Conservation (phyloP, 208 protist genomes). For the Trypanosoma avium region DNA sequence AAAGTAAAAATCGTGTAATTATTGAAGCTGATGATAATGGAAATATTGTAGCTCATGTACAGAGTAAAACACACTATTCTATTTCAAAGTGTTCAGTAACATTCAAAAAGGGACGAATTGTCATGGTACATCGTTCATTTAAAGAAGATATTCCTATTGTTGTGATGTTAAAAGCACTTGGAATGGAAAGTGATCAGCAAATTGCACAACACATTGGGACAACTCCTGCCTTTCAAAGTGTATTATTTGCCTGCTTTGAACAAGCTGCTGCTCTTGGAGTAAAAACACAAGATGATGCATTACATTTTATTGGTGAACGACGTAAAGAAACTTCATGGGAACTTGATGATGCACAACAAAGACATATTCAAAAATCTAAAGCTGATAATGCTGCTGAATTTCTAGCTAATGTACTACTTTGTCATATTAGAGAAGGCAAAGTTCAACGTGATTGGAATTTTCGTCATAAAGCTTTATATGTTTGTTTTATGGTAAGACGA, state of each 20-base stretch:
- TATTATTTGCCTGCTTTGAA: constrained; percentile 97
- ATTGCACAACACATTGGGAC: constrained; percentile 97
- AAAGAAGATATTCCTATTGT: constrained; percentile 98
- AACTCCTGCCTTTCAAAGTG: constrained; percentile 80
- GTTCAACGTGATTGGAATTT: constrained; percentile 96
- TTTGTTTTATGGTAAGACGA: constrained; percentile 97
- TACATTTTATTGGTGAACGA: constrained; percentile 97
- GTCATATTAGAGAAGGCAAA: constrained; percentile 92
- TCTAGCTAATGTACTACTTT: constrained; percentile 92
- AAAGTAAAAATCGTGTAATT: constrained; percentile 99
- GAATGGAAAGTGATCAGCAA: constrained; percentile 98
- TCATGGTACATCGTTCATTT: constrained; percentile 98
- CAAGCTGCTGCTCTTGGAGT: constrained; percentile 83
- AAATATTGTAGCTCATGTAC: constrained; percentile 78
- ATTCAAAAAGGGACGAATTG: constrained; percentile 94
- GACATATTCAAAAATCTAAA: constrained; percentile 73
- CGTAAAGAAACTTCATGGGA: constrained; percentile 81
- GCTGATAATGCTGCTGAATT: constrained; percentile 95
- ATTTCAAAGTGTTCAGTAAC: constrained; percentile 95
- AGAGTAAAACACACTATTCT: constrained; percentile 92
- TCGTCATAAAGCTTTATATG: constrained; percentile 96
- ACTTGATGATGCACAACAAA: constrained; percentile 58
- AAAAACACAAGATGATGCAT: constrained; percentile 92
- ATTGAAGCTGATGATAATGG: constrained; percentile 88
- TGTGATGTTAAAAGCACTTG: constrained; percentile 98